Base-by-base conservation (phyloP, 2,329 filamentous ascomycete genomes). In the Colletotrichum karsti region DNA sequence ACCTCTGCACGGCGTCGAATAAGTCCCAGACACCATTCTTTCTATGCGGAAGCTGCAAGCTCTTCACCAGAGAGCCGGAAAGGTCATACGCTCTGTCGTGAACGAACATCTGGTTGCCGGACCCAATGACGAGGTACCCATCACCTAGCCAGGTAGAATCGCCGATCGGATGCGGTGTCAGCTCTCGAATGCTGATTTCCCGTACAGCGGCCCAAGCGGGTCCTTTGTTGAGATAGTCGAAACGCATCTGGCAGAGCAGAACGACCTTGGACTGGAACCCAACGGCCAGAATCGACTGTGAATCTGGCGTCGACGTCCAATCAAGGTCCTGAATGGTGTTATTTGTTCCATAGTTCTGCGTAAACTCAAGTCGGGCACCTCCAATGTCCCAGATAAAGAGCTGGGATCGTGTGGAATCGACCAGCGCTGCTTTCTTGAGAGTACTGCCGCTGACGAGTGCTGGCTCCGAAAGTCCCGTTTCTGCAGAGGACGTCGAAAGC, bases 341-440 rank as follows among this genome's bases (percentile, higher is more conserved):
- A 67, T 92, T 87, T 12, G 86, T 85, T 71, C 91, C 87, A 71
- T 94, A 96, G 30, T 89, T 86, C 73, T 95, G 89, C 69, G 93
- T 88, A 74, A 93, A 94, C 77, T 98, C 95, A 6, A 97, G 85
- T 70, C 94, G 91, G 2, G 91, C 91, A 62, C 92, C 93, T 70
- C 91, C 89, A 10, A 93, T 92, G 75, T 97, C 95, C 95, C 95
- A 98, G 55, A 98, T 97, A 0, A 93, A 97, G 55, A 98, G 81
- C 42, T 90, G 89, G 0, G 91, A 94, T 70, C 91, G 89, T 13
- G 87, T 84, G 3, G 88, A 84, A 76, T 97, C 92, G 35, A 97
- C 93, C 20, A 98, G 80, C 4, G 94, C 94, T 24, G 93, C 92
- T 77, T 97, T 97, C 70, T 95, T 92, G 74, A 95, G 91, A 8